Evolutionary conservation across 306 rosid genomes (phyloP).

Genomic region (Castanea crenata): DNA sequence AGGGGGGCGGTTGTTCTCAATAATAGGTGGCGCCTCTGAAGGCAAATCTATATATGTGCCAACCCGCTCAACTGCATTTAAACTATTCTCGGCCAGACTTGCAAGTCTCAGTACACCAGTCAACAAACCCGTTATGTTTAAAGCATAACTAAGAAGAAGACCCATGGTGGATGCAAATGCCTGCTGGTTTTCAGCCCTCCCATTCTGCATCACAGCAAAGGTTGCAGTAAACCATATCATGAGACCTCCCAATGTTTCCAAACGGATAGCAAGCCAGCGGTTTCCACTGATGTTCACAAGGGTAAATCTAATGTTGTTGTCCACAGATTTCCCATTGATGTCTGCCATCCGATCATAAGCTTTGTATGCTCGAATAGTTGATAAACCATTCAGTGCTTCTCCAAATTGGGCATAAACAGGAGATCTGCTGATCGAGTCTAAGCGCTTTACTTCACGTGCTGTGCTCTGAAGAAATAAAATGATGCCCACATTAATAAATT

Average conservation of each 20-base stretch:
- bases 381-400: conserved; percentile 88
- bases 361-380: conserved; percentile 85
- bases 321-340: conserved; percentile 81
- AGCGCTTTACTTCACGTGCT: conserved; percentile 90
- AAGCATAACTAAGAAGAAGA: conserved; percentile 86
- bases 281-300: conserved; percentile 57
- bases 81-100: conserved; percentile 79
- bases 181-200: conserved; percentile 53
- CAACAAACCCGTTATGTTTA: conserved; percentile 75
- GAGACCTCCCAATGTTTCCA: conserved; percentile 82
- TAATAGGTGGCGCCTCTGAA: conserved; percentile 48
- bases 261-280: conserved; percentile 68
- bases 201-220: conserved; percentile 81
- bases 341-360: conserved; percentile 93
- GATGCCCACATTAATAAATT: not conserved
- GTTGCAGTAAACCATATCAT: conserved; percentile 86
- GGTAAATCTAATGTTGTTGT: conserved; percentile 70
- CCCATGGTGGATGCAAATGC: conserved; percentile 83
- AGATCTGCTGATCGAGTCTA: conserved; percentile 90
- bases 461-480: conserved; percentile 60
- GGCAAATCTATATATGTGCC: conserved; percentile 83
- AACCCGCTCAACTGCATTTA: conserved; percentile 82
- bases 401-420: conserved; percentile 98
- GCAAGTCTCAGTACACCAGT: conserved; percentile 89
- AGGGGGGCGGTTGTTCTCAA: conserved; percentile 57